phyloP scores from a whole-genome alignment of 2,329 filamentous ascomycete genomes.

The Colletotrichum sp. region DNA sequence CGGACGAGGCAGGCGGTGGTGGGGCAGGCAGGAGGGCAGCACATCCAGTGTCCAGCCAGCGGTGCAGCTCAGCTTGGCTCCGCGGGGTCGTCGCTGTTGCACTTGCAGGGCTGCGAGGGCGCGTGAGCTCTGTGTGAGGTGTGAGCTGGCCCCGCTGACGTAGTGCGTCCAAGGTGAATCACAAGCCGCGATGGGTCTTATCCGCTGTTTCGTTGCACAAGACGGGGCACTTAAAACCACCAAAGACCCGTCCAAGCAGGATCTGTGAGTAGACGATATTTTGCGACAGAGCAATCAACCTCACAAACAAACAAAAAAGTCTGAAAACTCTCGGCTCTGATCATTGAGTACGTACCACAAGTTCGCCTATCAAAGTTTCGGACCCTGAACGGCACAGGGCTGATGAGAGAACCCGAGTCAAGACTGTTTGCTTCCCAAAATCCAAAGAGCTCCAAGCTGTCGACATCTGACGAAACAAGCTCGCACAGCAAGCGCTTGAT shows the following conservation, averaged over 20 bases:
- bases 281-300: not conserved
- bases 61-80: not conserved
- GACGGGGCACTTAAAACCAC: not conserved
- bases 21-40: not conserved
- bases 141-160: conserved; percentile 14
- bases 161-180: not conserved
- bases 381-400: not conserved
- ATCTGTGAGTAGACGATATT: not conserved
- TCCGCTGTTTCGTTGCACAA: not conserved
- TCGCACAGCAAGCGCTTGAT: not conserved
- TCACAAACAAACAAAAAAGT: not conserved
- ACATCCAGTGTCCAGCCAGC: not conserved
- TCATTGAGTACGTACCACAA: not conserved
- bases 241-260: not conserved
- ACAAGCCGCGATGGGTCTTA: not conserved
- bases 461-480: conserved; percentile 14
- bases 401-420: not conserved
- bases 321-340: not conserved
- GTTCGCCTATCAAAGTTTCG: not conserved
- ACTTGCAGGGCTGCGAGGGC: not conserved
- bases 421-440: not conserved
- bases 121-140: not conserved
- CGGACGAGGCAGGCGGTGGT: conserved; percentile 4
- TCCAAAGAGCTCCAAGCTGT: not conserved
- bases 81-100: conserved; percentile 1